phyloP scores from a whole-genome alignment of 2,329 filamentous ascomycete genomes.

The Beauveria caledonica region DNA sequence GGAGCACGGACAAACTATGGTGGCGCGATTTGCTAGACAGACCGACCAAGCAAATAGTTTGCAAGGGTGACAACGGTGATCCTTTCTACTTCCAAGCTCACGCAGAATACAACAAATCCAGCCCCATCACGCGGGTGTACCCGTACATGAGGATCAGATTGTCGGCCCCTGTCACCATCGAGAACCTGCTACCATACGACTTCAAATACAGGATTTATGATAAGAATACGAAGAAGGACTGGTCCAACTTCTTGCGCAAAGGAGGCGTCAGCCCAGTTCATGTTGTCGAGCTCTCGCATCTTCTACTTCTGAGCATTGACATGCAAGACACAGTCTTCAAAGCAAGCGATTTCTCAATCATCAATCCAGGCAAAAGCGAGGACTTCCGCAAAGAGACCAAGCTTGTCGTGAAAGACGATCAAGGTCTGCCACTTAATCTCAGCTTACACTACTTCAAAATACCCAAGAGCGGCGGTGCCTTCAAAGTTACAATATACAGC shows the following conservation, averaged over 20 bases:
- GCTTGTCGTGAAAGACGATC: slow-evolving; percentile 75
- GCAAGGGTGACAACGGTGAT: slow-evolving; percentile 76
- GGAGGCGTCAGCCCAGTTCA: slow-evolving; percentile 96
- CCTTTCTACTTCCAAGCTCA: slow-evolving; percentile 97
- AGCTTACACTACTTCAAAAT: slow-evolving; percentile 86
- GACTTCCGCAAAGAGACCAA: slow-evolving; percentile 81
- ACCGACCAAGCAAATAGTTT: slow-evolving; percentile 80
- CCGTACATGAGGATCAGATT: slow-evolving; percentile 92
- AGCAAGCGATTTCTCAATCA: slow-evolving; percentile 91
- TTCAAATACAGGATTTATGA: slow-evolving; percentile 99
- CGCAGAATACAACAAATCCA: slow-evolving; percentile 72
- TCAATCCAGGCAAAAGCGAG: slow-evolving; percentile 80
- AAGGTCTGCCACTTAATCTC: slow-evolving; percentile 69
- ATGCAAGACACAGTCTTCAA: slow-evolving; percentile 96
- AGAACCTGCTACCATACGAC: slow-evolving; percentile 91
- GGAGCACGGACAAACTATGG: slow-evolving; percentile 83
- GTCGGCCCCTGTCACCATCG: slow-evolving; percentile 85
- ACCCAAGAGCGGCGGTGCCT: slow-evolving; percentile 87
- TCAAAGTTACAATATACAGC: slow-evolving; percentile 90
- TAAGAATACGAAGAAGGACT: slow-evolving; percentile 97
- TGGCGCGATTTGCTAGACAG: slow-evolving; percentile 86
- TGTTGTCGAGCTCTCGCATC: slow-evolving; percentile 89
- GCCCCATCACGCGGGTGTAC: slow-evolving; percentile 76
- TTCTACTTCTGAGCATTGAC: slow-evolving; percentile 85
- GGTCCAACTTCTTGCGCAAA: slow-evolving; percentile 96